These are phyloP conservation scores for Erodium maritimum DNA, from an alignment of 345 rosid genomes.

Conservation along the genomic window DNA sequence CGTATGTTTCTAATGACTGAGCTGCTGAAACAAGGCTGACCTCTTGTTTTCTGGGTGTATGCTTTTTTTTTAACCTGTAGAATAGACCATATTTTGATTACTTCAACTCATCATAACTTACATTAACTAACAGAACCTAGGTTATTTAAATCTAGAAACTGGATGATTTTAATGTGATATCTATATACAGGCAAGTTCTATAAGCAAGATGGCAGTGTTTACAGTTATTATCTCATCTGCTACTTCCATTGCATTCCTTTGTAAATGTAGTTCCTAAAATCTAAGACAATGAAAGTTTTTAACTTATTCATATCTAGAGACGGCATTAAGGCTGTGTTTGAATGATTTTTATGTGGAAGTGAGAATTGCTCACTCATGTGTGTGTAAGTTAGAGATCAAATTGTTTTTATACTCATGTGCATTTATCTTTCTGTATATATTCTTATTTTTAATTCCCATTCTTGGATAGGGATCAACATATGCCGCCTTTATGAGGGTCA, in stretches of 20 bases:
- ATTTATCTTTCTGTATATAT: too few species aligned
- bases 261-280: too few species aligned
- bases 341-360: too few species aligned
- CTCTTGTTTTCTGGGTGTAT: neutral
- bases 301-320: neutral
- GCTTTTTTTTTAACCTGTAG: neutral
- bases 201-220: neutral
- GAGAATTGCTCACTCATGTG: too few species aligned
- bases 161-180: too few species aligned
- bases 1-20: neutral
- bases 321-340: neutral
- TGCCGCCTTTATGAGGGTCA: too few species aligned
- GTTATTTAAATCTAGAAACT: neutral
- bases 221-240: neutral
- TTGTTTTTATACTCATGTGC: too few species aligned
- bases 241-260: neutral
- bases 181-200: neutral
- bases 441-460: too few species aligned
- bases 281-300: neutral
- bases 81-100: neutral
- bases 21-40: neutral
- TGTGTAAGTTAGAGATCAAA: too few species aligned
- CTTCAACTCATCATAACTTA: neutral
- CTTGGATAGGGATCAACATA: too few species aligned
- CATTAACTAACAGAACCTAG: neutral